These are phyloP conservation scores for Pseudocercospora fijiensis DNA, from an alignment of 2,329 filamentous ascomycete genomes.

Conservation along the genomic window DNA sequence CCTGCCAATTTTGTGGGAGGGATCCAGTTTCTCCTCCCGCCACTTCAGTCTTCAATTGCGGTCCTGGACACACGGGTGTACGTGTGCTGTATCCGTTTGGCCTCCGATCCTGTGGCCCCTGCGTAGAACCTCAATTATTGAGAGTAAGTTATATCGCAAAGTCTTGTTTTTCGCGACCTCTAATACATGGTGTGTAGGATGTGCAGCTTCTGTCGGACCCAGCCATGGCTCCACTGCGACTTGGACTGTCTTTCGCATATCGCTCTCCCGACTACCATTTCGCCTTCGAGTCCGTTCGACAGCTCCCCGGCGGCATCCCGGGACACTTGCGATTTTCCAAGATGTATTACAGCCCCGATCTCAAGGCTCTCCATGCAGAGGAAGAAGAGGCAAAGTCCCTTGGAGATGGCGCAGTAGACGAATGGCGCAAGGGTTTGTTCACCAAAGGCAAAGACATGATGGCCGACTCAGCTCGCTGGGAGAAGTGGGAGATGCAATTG, in stretches of 20 bases:
- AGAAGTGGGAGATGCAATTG: slow-evolving; percentile 63
- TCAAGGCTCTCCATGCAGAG: slow-evolving; percentile 62
- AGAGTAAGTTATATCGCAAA: slow-evolving; percentile 57
- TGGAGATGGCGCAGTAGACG: slow-evolving; percentile 67
- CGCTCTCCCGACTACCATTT: slow-evolving; percentile 62
- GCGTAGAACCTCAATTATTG: slow-evolving; percentile 59
- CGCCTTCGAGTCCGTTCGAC: slow-evolving; percentile 57
- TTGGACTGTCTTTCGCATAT: slow-evolving; percentile 69
- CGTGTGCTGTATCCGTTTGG: slow-evolving; percentile 70
- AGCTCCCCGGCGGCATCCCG: slow-evolving; percentile 50
- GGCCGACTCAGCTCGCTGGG: slow-evolving; percentile 67
- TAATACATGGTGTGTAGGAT: slow-evolving; percentile 55
- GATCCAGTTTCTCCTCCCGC: slow-evolving; percentile 32
- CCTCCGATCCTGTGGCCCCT: slow-evolving; percentile 64
- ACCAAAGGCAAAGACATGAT: slow-evolving; percentile 60
- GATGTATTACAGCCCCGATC: slow-evolving; percentile 62
- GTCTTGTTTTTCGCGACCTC: background rate
- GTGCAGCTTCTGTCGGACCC: slow-evolving; percentile 64
- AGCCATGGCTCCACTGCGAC: slow-evolving; percentile 59
- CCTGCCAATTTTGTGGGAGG: slow-evolving; percentile 68
- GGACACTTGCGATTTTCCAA: slow-evolving; percentile 59
- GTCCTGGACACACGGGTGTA: slow-evolving; percentile 62
- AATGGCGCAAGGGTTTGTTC: slow-evolving; percentile 76
- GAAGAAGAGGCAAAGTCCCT: slow-evolving; percentile 64
- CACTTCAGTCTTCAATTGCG: slow-evolving; percentile 55